Evolutionary conservation across 2,329 filamentous ascomycete genomes (phyloP).

Genomic region (Onygenales sp.): DNA sequence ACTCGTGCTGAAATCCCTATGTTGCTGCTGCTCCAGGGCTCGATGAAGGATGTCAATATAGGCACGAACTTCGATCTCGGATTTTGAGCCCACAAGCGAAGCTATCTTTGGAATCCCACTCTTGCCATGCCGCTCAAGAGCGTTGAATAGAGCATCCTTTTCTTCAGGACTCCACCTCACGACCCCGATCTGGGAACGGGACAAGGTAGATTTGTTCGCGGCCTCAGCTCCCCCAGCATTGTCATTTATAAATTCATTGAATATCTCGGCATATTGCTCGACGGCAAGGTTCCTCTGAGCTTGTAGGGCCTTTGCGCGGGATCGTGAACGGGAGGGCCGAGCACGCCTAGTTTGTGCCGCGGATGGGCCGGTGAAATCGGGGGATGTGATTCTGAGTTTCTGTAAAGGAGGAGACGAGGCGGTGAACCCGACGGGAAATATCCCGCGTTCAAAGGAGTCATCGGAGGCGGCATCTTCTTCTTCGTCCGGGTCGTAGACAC

Average conservation of each 20-base stretch:
- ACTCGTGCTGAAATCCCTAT: slow-evolving; percentile 25
- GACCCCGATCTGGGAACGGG: slow-evolving; percentile 55
- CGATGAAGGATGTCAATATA: slow-evolving; percentile 57
- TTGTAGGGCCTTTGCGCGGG: slow-evolving; percentile 9
- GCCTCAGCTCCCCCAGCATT: slow-evolving; percentile 5
- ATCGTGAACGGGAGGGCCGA: not conserved
- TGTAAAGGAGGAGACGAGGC: slow-evolving; percentile 11
- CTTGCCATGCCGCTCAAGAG: slow-evolving; percentile 54
- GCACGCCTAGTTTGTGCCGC: not conserved
- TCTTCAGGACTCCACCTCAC: slow-evolving; percentile 62
- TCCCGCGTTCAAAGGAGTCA: not conserved
- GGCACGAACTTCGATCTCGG: slow-evolving; percentile 60
- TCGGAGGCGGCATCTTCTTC: slow-evolving; percentile 10
- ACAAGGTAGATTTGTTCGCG: slow-evolving; percentile 16
- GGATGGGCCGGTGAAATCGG: not conserved
- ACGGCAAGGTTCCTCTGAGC: slow-evolving; percentile 35
- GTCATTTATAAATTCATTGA: slow-evolving; percentile 49
- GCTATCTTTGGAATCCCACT: slow-evolving; percentile 56
- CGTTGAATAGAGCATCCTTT: slow-evolving; percentile 60
- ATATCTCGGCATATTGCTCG: slow-evolving; percentile 40
- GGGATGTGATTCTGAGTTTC: slow-evolving; percentile 7
- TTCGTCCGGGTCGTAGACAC: slow-evolving; percentile 24
- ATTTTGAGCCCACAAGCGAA: slow-evolving; percentile 58
- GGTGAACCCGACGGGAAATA: not conserved
- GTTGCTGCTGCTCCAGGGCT: slow-evolving; percentile 34